Base-by-base conservation (phyloP, 495 filamentous ascomycete species). In the Penicillium riverlandense region DNA sequence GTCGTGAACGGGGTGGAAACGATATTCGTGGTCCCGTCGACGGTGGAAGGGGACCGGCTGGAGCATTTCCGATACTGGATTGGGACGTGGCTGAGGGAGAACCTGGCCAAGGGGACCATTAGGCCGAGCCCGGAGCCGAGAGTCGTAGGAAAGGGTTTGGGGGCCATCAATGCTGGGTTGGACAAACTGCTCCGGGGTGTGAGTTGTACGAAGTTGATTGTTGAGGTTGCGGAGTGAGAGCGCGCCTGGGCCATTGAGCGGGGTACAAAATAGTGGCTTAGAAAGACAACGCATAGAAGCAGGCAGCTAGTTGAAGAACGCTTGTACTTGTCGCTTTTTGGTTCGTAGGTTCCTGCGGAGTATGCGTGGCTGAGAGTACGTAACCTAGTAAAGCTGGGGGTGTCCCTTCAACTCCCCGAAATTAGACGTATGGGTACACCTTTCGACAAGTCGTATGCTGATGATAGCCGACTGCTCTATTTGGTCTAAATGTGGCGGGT, bases 201-300 rank as follows among this genome's bases (percentile, higher is more conserved):
- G 8, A 77, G 72, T 44, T 71, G 73, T 47, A 53, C 43, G 35
- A 76, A 74, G 58, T 57, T 76, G 52, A 61, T 75, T 44, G 51
- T 73, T 51, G 67, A 70, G 49, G 34, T 72, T 58, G 52, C 47
- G 16, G 57, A 56, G 41, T 65, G 47, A 63, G 40, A 41, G 22
- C 37, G 22, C 37, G 12, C 27, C 11, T 12, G 14, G 15, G 15
- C 15, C 15, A 4, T 16, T 16, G 15, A 16, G 4, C 15, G 15
- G 15, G 15, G 15, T 16, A 16, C 15, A 16, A 16, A n/a, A n/a
- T n/a, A n/a, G n/a, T n/a, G n/a, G n/a, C n/a, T n/a, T n/a, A n/a
- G n/a, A n/a, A n/a, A n/a, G n/a, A n/a, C n/a, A n/a, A n/a, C n/a
- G n/a, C n/a, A n/a, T n/a, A n/a, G n/a, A n/a, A n/a, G n/a, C n/a